Evolutionary conservation across 2,329 filamentous ascomycete genomes (phyloP), one percentile per base, ranked within the genome.

Genomic region (Pseudocercospora crystallina): DNA sequence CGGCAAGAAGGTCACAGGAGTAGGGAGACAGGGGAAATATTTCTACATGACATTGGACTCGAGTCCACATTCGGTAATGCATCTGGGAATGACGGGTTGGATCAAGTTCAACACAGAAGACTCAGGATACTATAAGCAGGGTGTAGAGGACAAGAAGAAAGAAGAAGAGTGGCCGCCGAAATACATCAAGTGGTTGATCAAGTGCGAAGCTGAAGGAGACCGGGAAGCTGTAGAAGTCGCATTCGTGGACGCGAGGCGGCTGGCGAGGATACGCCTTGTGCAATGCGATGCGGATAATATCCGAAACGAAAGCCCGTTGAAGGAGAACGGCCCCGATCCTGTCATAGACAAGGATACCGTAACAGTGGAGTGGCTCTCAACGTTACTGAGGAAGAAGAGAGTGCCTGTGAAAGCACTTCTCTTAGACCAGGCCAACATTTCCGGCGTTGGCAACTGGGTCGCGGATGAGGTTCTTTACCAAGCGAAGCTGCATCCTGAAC

Each of bases 371-470:
- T 97, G 89, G 79, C 71, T 99, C 13, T 72, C 70, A n/a, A 70
- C 77, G 48, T 87, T 89, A 69, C 77, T 96, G 74, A 76, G 73
- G 43, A 82, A 79, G 50, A 90, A 92, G 47, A 89, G 83, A 62
- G 88, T 96, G 0, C 91, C 92, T 0, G 81, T 97, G 58, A 97
- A 97, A 69, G 89, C 90, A 0, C 76, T 96, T 14, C 75, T 99
- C 10, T 78, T 97, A 3, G 89, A 97, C 66, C 94, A 99, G 70
- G 80, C 83, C 13, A 87, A 87, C 67, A 87, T 97, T 54, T 94
- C 88, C 63, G 94, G 94, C 7, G 89, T 99, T 56, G 94, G 94
- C 0, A 97, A 97, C 66, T 99, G 92, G 92, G 92, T 99, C 47
- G 90, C 86, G 73, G 94, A 99, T 66, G 94, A 99, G 69, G 85